phyloP scores from a whole-genome alignment of 176 grass and related monocot species.

The Triticum urartu region DNA sequence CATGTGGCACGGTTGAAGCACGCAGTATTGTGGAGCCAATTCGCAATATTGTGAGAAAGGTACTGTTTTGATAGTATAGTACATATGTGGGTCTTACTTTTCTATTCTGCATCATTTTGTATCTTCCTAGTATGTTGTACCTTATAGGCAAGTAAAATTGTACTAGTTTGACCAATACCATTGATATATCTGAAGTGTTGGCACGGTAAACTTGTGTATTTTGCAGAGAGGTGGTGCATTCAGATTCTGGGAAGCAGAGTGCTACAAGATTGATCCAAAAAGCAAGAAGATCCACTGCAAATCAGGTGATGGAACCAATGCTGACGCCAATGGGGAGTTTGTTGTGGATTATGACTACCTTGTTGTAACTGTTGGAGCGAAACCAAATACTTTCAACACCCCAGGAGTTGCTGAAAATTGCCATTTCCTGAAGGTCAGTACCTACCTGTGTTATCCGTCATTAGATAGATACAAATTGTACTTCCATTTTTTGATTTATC shows the following conservation, averaged over 20 bases:
- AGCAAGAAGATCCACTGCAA: constrained; percentile 75
- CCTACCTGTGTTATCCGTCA: neutral
- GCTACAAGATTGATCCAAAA: constrained; percentile 80
- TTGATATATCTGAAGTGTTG: neutral
- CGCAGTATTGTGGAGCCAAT: constrained; percentile 92
- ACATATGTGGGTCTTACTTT: neutral
- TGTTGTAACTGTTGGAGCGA: constrained; percentile 79
- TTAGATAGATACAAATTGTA: neutral
- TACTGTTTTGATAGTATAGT: constrained; percentile 17
- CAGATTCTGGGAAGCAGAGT: constrained; percentile 90
- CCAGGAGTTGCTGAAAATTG: constrained; percentile 89
- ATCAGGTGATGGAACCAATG: constrained; percentile 67
- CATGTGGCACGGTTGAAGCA: constrained; percentile 92
- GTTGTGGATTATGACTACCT: constrained; percentile 84
- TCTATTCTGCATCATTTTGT: constrained; percentile 8
- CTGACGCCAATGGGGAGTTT: constrained; percentile 76
- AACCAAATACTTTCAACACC: constrained; percentile 89
- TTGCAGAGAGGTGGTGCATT: constrained; percentile 70
- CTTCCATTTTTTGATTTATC: neutral
- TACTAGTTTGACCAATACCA: neutral
- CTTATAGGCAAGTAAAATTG: neutral
- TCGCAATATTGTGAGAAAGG: constrained; percentile 84
- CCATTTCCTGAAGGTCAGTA: constrained; percentile 87
- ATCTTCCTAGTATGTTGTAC: neutral
- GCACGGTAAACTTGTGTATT: neutral